These are phyloP conservation scores for Trapa incisa DNA, from an alignment of 345 rosid species.

Conservation along the genomic window DNA sequence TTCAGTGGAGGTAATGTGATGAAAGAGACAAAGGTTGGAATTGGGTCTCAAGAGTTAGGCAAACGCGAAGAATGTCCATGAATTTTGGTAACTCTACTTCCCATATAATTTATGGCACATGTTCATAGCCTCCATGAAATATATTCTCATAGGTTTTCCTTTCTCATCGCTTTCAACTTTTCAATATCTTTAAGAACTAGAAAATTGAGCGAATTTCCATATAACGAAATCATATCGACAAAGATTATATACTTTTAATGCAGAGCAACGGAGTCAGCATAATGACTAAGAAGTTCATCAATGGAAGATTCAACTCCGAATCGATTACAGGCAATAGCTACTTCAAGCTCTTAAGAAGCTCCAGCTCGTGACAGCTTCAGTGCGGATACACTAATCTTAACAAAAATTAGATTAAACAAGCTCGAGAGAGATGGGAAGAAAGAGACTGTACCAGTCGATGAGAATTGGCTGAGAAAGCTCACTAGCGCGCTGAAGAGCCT, in stretches of 20 bases:
- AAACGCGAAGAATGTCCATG: not conserved
- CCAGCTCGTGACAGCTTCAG: not conserved
- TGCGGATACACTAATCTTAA: not conserved
- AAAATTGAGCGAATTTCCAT: no score
- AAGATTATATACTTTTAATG: no score
- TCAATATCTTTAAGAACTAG: not conserved
- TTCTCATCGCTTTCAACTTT: not conserved
- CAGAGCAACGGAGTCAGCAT: no score
- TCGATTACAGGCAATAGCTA: not conserved
- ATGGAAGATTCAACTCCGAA: not conserved
- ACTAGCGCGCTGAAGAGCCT: slow-evolving; percentile 41
- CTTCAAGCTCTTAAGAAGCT: not conserved
- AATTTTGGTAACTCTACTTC: no score
- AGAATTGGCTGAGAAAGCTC: slow-evolving; percentile 59
- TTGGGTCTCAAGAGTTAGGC: not conserved
- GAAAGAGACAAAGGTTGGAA: not conserved
- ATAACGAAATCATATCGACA: no score
- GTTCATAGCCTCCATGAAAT: no score
- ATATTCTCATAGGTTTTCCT: no score
- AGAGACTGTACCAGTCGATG: slow-evolving; percentile 53
- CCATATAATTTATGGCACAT: no score
- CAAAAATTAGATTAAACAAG: not conserved
- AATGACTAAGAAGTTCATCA: not conserved
- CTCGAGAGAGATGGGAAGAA: not conserved
- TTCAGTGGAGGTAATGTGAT: not conserved